These are phyloP conservation scores for Raphidocelis subcapitata DNA, from an alignment of 139 green algal genomes.

Conservation along the genomic window DNA sequence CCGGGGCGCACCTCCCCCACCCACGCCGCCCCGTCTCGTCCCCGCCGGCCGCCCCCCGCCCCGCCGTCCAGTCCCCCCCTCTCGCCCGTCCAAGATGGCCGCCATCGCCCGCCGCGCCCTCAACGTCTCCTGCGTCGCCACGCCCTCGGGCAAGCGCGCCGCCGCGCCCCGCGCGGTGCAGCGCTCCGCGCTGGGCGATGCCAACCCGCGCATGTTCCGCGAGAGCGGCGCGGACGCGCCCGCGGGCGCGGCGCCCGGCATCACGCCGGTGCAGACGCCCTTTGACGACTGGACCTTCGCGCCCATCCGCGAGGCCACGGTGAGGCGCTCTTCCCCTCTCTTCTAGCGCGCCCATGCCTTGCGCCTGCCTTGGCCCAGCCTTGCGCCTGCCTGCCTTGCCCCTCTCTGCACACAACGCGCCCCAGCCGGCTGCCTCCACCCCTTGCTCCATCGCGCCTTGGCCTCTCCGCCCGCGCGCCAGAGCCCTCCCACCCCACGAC, in stretches of 20 bases:
- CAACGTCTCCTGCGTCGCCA: background rate
- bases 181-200: slow-evolving; percentile 10
- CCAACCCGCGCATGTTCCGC: slow-evolving; percentile 14
- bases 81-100: background rate
- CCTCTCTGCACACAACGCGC: too few species aligned
- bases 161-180: slow-evolving; percentile 1
- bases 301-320: slow-evolving; percentile 72
- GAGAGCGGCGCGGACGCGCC: slow-evolving; percentile 31
- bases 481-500: too few species aligned
- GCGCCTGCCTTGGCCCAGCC: too few species aligned
- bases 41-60: too few species aligned
- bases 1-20: too few species aligned
- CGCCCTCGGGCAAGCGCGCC: background rate
- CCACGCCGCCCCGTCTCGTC: too few species aligned
- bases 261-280: slow-evolving; percentile 31
- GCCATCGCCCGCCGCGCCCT: background rate
- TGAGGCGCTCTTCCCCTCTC: slow-evolving; percentile 32
- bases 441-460: too few species aligned
- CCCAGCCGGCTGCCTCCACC: too few species aligned
- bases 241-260: background rate
- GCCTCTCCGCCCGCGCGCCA: too few species aligned
- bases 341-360: too few species aligned
- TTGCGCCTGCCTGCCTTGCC: too few species aligned
- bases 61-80: background rate
- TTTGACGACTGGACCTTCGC: slow-evolving; percentile 74